These are phyloP conservation scores for Inga leiocalycina DNA, from an alignment of 306 rosid genomes.

Conservation along the genomic window DNA sequence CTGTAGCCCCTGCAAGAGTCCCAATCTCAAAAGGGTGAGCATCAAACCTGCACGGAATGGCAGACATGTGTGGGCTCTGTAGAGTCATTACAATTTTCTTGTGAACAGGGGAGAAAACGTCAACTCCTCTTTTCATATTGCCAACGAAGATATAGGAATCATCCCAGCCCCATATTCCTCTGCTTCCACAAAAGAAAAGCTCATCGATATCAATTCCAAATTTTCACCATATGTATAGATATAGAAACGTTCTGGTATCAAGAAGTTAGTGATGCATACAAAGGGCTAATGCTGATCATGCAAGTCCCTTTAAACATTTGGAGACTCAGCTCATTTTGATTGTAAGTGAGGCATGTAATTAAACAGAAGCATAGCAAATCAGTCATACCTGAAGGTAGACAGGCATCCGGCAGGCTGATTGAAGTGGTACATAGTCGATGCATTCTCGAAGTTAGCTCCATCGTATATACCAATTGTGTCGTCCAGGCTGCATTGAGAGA, in stretches of 20 bases:
- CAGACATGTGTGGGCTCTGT: constrained; percentile 66
- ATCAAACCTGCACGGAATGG: constrained; percentile 83
- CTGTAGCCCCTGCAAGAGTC: constrained; percentile 53
- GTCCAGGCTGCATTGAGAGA: constrained; percentile 57
- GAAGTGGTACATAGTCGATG: constrained; percentile 47
- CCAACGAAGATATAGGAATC: constrained; percentile 73
- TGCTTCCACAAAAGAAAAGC: constrained; percentile 45
- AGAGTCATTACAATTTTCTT: constrained; percentile 49
- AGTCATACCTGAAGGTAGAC: constrained; percentile 68
- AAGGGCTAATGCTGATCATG: constrained; percentile 1
- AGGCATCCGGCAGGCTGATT: constrained; percentile 78
- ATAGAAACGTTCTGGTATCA: not conserved
- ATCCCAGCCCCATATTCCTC: constrained; percentile 99
- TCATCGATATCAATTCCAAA: constrained; percentile 15
- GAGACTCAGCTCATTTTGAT: not conserved
- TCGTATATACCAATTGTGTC: constrained; percentile 64
- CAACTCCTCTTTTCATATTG: constrained; percentile 79
- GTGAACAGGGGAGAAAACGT: constrained; percentile 61
- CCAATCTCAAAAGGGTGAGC: constrained; percentile 57
- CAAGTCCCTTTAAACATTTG: not conserved
- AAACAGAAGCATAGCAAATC: not conserved
- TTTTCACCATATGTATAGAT: constrained; percentile 1
- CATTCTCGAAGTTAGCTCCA: constrained; percentile 65
- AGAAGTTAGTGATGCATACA: not conserved
- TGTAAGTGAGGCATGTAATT: constrained; percentile 10